These are phyloP conservation scores for Wickerhamiella slavikovae DNA, from an alignment of 805 yeast species.

Conservation along the genomic window DNA sequence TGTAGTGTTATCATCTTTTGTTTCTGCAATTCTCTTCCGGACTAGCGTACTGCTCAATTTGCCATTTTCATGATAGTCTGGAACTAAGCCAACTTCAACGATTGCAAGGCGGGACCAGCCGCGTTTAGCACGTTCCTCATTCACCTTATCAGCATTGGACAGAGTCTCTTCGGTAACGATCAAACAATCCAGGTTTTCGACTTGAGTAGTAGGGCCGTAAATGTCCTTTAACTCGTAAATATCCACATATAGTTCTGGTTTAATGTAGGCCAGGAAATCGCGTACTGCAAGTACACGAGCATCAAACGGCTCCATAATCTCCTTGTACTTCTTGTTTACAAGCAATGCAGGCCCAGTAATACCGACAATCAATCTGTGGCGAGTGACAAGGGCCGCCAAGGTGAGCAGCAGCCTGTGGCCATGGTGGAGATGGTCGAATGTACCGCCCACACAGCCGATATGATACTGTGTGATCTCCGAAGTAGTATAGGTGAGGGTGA, in stretches of 20 bases:
- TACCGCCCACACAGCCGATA: slow-evolving; percentile 60
- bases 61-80: slow-evolving; percentile 26
- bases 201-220: slow-evolving; percentile 82
- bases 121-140: slow-evolving; percentile 36
- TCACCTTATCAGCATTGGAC: slow-evolving; percentile 54
- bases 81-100: slow-evolving; percentile 41
- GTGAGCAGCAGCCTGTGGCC: slow-evolving; percentile 81
- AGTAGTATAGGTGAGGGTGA: not conserved
- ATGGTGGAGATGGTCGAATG: slow-evolving; percentile 89
- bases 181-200: slow-evolving; percentile 54
- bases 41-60: slow-evolving; percentile 75
- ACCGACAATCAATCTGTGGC: slow-evolving; percentile 46
- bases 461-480: not conserved
- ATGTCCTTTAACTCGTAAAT: slow-evolving; percentile 55
- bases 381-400: slow-evolving; percentile 42
- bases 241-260: slow-evolving; percentile 28
- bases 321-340: slow-evolving; percentile 51
- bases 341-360: slow-evolving; percentile 60
- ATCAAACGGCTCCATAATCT: slow-evolving; percentile 38
- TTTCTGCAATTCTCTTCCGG: slow-evolving; percentile 24
- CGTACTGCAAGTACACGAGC: slow-evolving; percentile 27
- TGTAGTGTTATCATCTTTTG: not conserved
- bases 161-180: slow-evolving; percentile 66
- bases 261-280: slow-evolving; percentile 28
- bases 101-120: slow-evolving; percentile 33